phyloP scores from a whole-genome alignment of 805 yeast genomes.

The Yarrowia deformans region DNA sequence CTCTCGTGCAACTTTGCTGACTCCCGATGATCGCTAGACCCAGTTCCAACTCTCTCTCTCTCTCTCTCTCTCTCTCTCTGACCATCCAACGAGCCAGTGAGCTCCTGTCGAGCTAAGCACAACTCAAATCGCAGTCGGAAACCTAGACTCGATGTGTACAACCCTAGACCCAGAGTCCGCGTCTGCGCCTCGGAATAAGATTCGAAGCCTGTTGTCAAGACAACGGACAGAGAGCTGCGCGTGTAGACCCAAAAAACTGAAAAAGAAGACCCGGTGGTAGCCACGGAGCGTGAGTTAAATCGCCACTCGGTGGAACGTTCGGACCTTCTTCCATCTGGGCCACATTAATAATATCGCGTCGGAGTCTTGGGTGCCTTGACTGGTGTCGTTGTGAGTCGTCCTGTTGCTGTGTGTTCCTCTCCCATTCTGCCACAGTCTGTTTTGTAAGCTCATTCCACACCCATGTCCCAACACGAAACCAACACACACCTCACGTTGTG shows the following conservation, averaged over 20 bases:
- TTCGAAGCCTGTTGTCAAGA: slow-evolving; percentile 20
- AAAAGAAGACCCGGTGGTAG: neutral
- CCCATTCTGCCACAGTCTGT: neutral
- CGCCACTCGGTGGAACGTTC: slow-evolving; percentile 25
- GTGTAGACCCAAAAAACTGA: neutral
- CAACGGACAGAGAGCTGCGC: slow-evolving; percentile 18
- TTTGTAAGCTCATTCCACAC: slow-evolving; percentile 13
- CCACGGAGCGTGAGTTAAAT: slow-evolving; percentile 20
- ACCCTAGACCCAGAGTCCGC: slow-evolving; percentile 12
- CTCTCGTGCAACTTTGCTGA: slow-evolving; percentile 33
- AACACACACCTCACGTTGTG: slow-evolving; percentile 21
- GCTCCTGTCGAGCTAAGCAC: slow-evolving; percentile 28
- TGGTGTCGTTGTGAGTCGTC: neutral
- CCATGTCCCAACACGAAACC: slow-evolving; percentile 37
- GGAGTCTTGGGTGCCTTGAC: neutral
- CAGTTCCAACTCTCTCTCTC: neutral
- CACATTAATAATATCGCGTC: neutral
- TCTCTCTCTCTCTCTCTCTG: slow-evolving; percentile 10
- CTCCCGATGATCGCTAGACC: slow-evolving; percentile 5
- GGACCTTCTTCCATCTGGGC: slow-evolving; percentile 4
- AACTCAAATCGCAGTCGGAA: slow-evolving; percentile 4
- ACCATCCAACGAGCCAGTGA: slow-evolving; percentile 10
- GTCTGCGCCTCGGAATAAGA: slow-evolving; percentile 1
- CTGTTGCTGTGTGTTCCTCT: too few species aligned
- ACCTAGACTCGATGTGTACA: slow-evolving; percentile 19